A percentile compares a stretch with the other conserved stretches of the same genome.
Conservation (phyloP, 2,329 filamentous ascomycete genomes). For the Sporothrix schenckii region DNA sequence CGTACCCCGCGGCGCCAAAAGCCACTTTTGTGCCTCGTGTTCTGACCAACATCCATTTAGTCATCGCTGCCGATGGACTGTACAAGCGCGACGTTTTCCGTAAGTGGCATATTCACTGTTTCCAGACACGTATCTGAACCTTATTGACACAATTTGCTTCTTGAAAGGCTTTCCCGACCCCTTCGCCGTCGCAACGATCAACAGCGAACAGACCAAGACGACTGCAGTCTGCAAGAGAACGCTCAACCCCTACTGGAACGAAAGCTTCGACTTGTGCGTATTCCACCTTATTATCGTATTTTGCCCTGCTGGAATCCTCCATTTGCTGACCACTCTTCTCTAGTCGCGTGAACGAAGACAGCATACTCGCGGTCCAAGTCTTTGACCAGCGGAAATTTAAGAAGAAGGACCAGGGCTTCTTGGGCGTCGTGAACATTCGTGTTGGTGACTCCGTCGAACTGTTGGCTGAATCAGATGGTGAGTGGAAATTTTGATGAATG, state of each 20-base stretch:
- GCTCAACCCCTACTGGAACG: slow-evolving; percentile 99
- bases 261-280: slow-evolving; percentile 92
- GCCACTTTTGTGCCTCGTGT: background rate
- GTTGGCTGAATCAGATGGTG: slow-evolving; percentile 86
- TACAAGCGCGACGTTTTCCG: slow-evolving; percentile 99
- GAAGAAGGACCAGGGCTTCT: slow-evolving; percentile 99
- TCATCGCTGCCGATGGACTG: slow-evolving; percentile 96
- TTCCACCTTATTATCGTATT: slow-evolving; percentile 29
- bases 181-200: slow-evolving; percentile 94
- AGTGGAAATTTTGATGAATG: slow-evolving; percentile 37
- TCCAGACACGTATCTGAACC: background rate
- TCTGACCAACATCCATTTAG: slow-evolving; percentile 52
- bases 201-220: slow-evolving; percentile 98
- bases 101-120: slow-evolving; percentile 55
- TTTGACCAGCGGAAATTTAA: slow-evolving; percentile 99
- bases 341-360: slow-evolving; percentile 89
- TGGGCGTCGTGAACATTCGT: slow-evolving; percentile 95
- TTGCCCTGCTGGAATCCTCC: slow-evolving; percentile 23
- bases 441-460: slow-evolving; percentile 94
- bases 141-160: background rate
- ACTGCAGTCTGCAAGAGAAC: slow-evolving; percentile 96
- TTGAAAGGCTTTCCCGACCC: slow-evolving; percentile 87
- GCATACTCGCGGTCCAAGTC: slow-evolving; percentile 95
- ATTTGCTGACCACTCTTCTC: slow-evolving; percentile 33
- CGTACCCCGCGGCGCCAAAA: background rate